Percentiles rank a stretch among this genome's conserved stretches.
phyloP scores from a whole-genome alignment of 169 alveolate genomes.

The Eimeria sp. region DNA sequence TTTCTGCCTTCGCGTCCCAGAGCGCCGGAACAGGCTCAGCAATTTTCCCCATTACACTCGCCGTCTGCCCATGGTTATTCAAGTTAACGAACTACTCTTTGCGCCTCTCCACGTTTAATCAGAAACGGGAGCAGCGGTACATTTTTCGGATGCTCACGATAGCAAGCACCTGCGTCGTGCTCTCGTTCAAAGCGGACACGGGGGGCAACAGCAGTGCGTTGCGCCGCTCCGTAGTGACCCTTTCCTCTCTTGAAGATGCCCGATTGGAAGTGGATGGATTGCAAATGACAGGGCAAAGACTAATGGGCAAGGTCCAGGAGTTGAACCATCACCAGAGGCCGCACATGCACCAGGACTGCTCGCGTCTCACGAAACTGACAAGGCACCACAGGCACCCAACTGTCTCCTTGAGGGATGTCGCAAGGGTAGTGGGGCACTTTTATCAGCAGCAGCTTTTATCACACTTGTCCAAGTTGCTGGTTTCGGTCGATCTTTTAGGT shows the following conservation, averaged over 20 bases:
- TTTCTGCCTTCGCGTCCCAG: slow-evolving; percentile 40
- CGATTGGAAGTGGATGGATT: slow-evolving; percentile 59
- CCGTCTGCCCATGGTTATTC: slow-evolving; percentile 3
- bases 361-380: slow-evolving; percentile 1
- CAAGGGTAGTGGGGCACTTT: slow-evolving; percentile 26
- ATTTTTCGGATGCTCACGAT: slow-evolving; percentile 57
- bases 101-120: not conserved
- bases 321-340: slow-evolving; percentile 57
- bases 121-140: slow-evolving; percentile 48
- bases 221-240: slow-evolving; percentile 63
- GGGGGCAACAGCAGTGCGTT: slow-evolving; percentile 70
- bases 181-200: slow-evolving; percentile 72
- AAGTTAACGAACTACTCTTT: not conserved
- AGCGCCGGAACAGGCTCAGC: not conserved
- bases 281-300: slow-evolving; percentile 26
- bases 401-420: slow-evolving; percentile 57
- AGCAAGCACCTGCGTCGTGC: slow-evolving; percentile 60
- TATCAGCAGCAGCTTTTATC: slow-evolving; percentile 78
- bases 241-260: slow-evolving; percentile 70
- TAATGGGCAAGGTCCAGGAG: slow-evolving; percentile 23
- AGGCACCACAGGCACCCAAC: slow-evolving; percentile 59
- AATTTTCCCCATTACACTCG: not conserved
- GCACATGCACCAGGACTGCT: not conserved
- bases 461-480: slow-evolving; percentile 76
- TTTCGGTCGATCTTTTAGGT: slow-evolving; percentile 82